Evolutionary conservation across 148 eudicot genomes (phyloP).

Genomic region (Persicaria tinctoria): DNA sequence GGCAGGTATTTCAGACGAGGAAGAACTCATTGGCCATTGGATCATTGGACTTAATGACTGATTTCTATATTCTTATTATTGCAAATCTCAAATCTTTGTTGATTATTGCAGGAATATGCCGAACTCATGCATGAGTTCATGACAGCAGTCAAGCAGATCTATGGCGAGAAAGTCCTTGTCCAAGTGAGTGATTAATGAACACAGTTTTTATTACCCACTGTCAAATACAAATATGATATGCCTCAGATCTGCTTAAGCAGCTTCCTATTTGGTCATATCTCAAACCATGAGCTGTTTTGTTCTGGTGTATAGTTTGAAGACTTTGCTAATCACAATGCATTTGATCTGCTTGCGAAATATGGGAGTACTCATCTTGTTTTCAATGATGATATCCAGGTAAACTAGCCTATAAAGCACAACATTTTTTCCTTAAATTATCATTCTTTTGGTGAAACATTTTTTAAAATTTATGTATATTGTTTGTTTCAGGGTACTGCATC

Average conservation of each 20-base stretch:
- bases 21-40: neutral
- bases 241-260: neutral
- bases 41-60: neutral
- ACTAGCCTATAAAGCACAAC: neutral
- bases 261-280: neutral
- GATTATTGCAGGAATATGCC: slow-evolving; percentile 63
- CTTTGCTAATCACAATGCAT: slow-evolving; percentile 92
- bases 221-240: neutral
- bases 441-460: neutral
- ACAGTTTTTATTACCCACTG: neutral
- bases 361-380: slow-evolving; percentile 86
- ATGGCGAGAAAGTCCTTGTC: slow-evolving; percentile 89
- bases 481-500: slow-evolving; percentile 83
- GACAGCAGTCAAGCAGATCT: slow-evolving; percentile 87
- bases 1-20: slow-evolving; percentile 48
- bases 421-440: neutral
- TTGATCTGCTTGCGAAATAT: slow-evolving; percentile 74
- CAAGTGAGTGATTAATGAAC: slow-evolving; percentile 37
- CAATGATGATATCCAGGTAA: slow-evolving; percentile 96
- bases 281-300: neutral
- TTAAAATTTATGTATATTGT: neutral
- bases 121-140: slow-evolving; percentile 85
- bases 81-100: neutral
- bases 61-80: neutral
- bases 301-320: slow-evolving; percentile 69